Conservation (phyloP, 768 basidiomycete species). For the Termitomyces sp. region DNA sequence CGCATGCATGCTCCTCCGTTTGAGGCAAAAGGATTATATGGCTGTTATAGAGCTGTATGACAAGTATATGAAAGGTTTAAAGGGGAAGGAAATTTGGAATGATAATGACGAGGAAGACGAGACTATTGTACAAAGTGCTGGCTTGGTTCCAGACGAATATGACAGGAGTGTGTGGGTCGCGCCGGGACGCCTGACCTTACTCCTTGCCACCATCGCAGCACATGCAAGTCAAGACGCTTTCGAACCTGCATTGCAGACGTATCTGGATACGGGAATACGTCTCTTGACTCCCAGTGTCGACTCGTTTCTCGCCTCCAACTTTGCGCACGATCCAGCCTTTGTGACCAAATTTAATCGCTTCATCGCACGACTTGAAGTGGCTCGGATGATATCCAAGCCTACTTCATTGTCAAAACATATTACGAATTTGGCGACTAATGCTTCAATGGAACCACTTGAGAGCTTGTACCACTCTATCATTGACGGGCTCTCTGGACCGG, state of each 20-base stretch:
- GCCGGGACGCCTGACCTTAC: slow-evolving; percentile 33
- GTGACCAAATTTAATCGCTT: slow-evolving; percentile 40
- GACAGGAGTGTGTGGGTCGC: slow-evolving; percentile 10
- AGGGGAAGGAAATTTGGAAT: slow-evolving; percentile 18
- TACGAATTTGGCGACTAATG: slow-evolving; percentile 36
- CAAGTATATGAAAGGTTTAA: slow-evolving; percentile 27
- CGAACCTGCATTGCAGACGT: slow-evolving; percentile 44
- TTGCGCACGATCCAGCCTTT: slow-evolving; percentile 33
- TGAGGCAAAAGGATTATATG: slow-evolving; percentile 37
- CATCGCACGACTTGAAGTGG: slow-evolving; percentile 44
- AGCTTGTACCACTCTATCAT: slow-evolving; percentile 49
- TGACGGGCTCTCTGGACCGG: slow-evolving; percentile 44
- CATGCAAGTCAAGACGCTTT: slow-evolving; percentile 60
- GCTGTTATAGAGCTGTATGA: slow-evolving; percentile 43
- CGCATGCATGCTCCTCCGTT: slow-evolving; percentile 43
- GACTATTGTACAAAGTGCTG: slow-evolving; percentile 2
- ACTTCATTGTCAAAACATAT: slow-evolving; percentile 48
- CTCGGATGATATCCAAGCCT: slow-evolving; percentile 49
- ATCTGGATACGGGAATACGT: slow-evolving; percentile 33
- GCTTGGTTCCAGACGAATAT: slow-evolving; percentile 18
- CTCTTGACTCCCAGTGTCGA: slow-evolving; percentile 31
- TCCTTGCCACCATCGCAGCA: slow-evolving; percentile 58
- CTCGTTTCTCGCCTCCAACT: slow-evolving; percentile 33
- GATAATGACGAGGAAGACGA: slow-evolving; percentile 14
- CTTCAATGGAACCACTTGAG: slow-evolving; percentile 31